Conservation (phyloP, 257 asterid genomes). For the Ligustrum vulgare region DNA sequence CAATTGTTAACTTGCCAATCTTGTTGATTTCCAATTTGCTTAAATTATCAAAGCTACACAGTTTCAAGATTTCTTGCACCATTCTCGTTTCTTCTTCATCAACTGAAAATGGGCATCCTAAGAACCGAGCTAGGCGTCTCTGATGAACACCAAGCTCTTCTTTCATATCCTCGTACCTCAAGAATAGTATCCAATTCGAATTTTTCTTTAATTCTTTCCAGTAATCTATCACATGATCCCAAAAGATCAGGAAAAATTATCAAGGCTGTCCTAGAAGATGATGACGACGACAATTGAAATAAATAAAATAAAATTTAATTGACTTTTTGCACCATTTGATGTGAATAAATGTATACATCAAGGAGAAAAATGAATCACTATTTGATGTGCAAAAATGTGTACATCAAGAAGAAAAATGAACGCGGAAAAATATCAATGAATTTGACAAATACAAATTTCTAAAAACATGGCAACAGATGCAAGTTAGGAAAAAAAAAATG, state of each 20-base stretch:
- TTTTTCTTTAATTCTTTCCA: slow-evolving; percentile 18
- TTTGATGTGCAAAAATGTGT: background rate
- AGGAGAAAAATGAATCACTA: background rate
- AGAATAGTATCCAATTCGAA: slow-evolving; percentile 26
- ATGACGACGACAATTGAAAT: no score
- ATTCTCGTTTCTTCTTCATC: no score
- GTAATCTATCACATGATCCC: slow-evolving; percentile 57
- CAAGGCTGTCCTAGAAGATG: no score
- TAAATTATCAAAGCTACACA: no score
- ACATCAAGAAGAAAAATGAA: background rate
- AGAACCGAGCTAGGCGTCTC: no score
- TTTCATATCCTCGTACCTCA: no score
- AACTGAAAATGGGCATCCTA: no score
- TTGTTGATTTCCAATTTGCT: no score
- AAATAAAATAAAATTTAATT: background rate
- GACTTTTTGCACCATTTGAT: background rate
- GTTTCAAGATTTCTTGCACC: no score
- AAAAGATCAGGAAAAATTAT: no score
- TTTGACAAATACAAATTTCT: background rate
- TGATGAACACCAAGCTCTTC: no score
- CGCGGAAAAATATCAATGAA: background rate
- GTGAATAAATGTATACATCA: background rate
- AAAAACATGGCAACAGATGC: background rate
- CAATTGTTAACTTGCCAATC: no score
- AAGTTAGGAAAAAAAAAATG: background rate